Evolutionary conservation across 352 stramenopile genomes (phyloP), one percentile per base, ranked within the genome.

Genomic region (Phytophthora sojae): DNA sequence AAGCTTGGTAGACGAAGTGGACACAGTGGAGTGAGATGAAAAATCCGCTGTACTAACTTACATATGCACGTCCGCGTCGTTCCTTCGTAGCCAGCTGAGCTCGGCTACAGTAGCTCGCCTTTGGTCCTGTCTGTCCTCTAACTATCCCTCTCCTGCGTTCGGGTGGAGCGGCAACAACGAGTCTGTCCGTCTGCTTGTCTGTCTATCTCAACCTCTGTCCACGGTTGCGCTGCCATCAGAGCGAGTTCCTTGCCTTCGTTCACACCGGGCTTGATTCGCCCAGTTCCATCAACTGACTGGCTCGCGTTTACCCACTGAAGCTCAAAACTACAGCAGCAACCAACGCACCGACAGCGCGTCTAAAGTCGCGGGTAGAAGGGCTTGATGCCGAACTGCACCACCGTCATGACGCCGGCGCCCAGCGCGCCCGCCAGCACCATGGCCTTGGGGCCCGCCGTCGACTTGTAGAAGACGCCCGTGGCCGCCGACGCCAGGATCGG

Each of bases 391-490:
- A 96, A 94, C 77, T 96, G 89, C 56, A 95, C 81, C 47, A 92
- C 77, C 15, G 83, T 90, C 89, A 96, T 96, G 66, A 95, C 75
- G 7, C 88, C 84, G 12, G 89, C 87, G 42, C 89, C 89, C 8
- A 96, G 80, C 4, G 83, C 87, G 30, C 87, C 87, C n/a, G 89
- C 89, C 49, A 96, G 77, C 45, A 96, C 72, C 82, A 96, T 96
- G 0, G 89, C 84, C 69, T 93, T 92, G 9, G 89, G 88, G 8
- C 89, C 89, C 49, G 86, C 86, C 67, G 89, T 96, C 23, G 89
- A 94, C 71, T 95, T 95, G 81, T 96, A 96, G 64, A 96, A 90
- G 26, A 94, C 83, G 12, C 89, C 89, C 0, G 89, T 96, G 9
- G 89, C 88, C 21, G 86, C 86, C 21, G 89, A 92, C 29, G 89